Evolutionary conservation across 768 basidiomycete species (phyloP).

Genomic region (Phaeolepiota aurea): DNA sequence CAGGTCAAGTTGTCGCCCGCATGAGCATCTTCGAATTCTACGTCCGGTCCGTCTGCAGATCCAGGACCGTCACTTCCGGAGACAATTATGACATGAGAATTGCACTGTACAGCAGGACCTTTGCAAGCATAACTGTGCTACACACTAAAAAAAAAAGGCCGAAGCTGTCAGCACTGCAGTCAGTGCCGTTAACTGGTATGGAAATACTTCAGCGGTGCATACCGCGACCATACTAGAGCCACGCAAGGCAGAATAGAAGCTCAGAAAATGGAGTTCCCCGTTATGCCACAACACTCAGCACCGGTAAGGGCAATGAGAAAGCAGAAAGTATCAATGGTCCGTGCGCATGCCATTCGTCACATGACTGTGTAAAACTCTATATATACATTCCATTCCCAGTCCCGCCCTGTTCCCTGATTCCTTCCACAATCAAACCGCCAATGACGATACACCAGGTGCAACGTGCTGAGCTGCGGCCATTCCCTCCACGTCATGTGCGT

Average conservation of each 20-base stretch:
- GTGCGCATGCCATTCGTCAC: neutral
- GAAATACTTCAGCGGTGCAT: too few relatives aligned
- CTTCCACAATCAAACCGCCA: slow-evolving; percentile 41
- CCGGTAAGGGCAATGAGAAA: neutral
- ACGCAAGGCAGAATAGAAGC: neutral
- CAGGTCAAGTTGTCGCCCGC: too few relatives aligned
- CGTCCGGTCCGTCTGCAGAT: too few relatives aligned
- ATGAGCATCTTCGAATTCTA: too few relatives aligned
- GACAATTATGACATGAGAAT: neutral
- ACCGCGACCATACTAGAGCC: too few relatives aligned
- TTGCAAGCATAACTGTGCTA: neutral
- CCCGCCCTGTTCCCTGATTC: slow-evolving; percentile 16
- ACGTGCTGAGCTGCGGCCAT: slow-evolving; percentile 29
- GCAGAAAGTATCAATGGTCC: neutral
- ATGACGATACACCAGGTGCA: slow-evolving; percentile 37
- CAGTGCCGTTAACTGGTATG: neutral
- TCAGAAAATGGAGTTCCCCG: neutral
- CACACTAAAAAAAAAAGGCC: neutral
- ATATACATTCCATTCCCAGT: neutral
- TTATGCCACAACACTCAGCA: neutral
- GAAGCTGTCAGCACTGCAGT: neutral
- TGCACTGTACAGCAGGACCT: neutral
- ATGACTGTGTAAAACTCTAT: neutral
- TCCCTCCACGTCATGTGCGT: slow-evolving; percentile 6
- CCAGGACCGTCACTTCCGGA: neutral